A percentile compares a stretch with the other conserved stretches of the same genome.
Conservation (phyloP, 805 yeast species). For the Metschnikowia hibisci region DNA sequence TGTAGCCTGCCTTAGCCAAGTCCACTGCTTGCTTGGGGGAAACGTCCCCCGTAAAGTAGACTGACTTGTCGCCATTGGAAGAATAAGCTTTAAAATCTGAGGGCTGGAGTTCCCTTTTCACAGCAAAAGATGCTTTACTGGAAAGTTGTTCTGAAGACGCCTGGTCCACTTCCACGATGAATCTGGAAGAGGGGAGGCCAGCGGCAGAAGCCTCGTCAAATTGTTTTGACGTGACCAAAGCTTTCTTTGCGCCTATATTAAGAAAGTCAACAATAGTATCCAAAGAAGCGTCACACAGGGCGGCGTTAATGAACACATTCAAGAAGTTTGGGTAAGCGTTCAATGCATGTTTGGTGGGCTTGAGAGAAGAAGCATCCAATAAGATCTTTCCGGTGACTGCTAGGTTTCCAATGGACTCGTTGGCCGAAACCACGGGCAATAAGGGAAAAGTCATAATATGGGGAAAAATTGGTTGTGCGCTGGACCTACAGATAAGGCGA, state of each 20-base stretch:
- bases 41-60: constrained; percentile 21
- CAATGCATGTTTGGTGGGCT: constrained; percentile 30
- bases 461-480: not conserved
- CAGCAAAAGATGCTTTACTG: constrained; percentile 22
- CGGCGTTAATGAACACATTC: constrained; percentile 30
- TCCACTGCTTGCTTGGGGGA: constrained; percentile 24
- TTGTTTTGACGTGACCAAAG: constrained; percentile 34
- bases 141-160: constrained; percentile 13
- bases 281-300: constrained; percentile 24
- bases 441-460: constrained; percentile 36
- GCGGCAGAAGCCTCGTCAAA: constrained; percentile 10
- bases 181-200: constrained; percentile 18
- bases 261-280: constrained; percentile 45
- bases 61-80: constrained; percentile 27
- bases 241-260: constrained; percentile 54
- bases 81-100: constrained; percentile 18
- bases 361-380: constrained; percentile 26
- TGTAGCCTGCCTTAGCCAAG: constrained; percentile 31
- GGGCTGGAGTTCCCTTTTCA: constrained; percentile 15
- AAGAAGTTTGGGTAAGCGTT: constrained; percentile 28
- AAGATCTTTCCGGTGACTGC: constrained; percentile 35
- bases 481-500: not conserved
- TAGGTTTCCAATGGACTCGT: constrained; percentile 19
- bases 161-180: constrained; percentile 10
- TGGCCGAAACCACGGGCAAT: constrained; percentile 31